Base-by-base conservation (phyloP, 768 basidiomycete genomes). In the Megacollybia marginata region DNA sequence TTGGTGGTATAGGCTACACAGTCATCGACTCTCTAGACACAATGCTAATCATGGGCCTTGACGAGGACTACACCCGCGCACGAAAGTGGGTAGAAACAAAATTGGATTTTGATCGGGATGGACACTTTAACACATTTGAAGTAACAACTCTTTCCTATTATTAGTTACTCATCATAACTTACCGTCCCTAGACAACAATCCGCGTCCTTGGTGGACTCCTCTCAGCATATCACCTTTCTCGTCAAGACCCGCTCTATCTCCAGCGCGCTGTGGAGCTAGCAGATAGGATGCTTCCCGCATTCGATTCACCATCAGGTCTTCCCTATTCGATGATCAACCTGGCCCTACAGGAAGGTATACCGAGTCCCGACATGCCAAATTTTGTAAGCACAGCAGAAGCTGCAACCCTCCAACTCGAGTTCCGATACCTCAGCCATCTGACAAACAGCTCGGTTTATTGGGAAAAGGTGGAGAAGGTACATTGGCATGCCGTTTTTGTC, bases 181-280 rank as follows among this genome's bases (percentile, higher is more conserved):
- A 36, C 33, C 31, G 54, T 46, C 12, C 18, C 11, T 54, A 94
- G 91, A 93, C 89, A 1, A 96, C 92, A 0, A 97, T 96, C 47
- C 83, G 94, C 19, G 79, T 95, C 1, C 73, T 98, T 3, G 94
- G 95, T 9, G 95, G 95, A 0, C 76, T 98, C 4, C 72, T 97
- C 2, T 83, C 92, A 1, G 87, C 92, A 1, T 83, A 92, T 60
- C 81, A 92, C 58, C 75, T 96, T 9, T 83, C 89, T 0, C 74
- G 64, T 1, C 68, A 78, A 32, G 86, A 93, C 52, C 57, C 70
- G 5, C 57, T 94, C 2, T 92, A 80, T 61, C 76, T 96, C 9
- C 72, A 83, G 50, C 83, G 82, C 53, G 91, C 94, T 1, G 65
- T 73, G 9, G 92, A 96, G 48, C 80, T 98, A 2, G 93, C 82